A percentile compares a stretch with the other conserved stretches of the same genome.
Evolutionary conservation across 768 basidiomycete species (phyloP).

Genomic region (Auriscalpium vulgare): DNA sequence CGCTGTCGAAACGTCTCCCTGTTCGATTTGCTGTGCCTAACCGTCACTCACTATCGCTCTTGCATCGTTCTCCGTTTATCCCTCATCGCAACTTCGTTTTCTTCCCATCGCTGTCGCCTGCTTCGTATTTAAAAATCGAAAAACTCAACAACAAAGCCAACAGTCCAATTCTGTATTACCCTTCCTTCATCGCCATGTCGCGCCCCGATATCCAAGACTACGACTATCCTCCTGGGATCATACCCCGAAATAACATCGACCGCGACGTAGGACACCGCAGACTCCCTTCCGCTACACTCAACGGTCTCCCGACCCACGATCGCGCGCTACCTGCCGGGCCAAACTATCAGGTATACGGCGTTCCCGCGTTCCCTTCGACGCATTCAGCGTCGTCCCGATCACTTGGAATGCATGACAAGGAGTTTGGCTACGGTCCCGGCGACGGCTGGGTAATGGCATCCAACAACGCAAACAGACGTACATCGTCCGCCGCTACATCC

Average conservation of each 20-base stretch:
- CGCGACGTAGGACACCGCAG: neutral
- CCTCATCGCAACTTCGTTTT: slow-evolving; percentile 15
- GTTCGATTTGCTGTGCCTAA: slow-evolving; percentile 23
- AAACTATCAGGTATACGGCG: slow-evolving; percentile 11
- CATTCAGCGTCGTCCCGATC: slow-evolving; percentile 26
- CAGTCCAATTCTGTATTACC: neutral
- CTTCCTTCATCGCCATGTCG: neutral
- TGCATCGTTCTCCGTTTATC: slow-evolving; percentile 24
- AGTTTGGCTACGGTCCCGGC: slow-evolving; percentile 23
- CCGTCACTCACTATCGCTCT: slow-evolving; percentile 24
- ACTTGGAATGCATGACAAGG: slow-evolving; percentile 31
- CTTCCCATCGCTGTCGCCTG: slow-evolving; percentile 1
- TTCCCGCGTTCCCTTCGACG: slow-evolving; percentile 14
- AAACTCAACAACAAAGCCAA: neutral
- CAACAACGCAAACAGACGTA: slow-evolving; percentile 26
- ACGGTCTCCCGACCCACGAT: neutral
- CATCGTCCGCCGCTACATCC: slow-evolving; percentile 9
- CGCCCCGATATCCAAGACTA: slow-evolving; percentile 4
- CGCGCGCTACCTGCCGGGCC: slow-evolving; percentile 11
- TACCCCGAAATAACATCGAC: neutral
- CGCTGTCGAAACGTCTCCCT: slow-evolving; percentile 26
- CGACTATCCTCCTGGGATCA: slow-evolving; percentile 1
- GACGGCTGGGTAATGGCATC: slow-evolving; percentile 25
- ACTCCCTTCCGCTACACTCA: neutral
- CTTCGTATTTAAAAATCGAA: neutral